Evolutionary conservation across 306 rosid species (phyloP), one percentile per base, ranked within the genome.

Genomic region (Gastrolobium villosum): DNA sequence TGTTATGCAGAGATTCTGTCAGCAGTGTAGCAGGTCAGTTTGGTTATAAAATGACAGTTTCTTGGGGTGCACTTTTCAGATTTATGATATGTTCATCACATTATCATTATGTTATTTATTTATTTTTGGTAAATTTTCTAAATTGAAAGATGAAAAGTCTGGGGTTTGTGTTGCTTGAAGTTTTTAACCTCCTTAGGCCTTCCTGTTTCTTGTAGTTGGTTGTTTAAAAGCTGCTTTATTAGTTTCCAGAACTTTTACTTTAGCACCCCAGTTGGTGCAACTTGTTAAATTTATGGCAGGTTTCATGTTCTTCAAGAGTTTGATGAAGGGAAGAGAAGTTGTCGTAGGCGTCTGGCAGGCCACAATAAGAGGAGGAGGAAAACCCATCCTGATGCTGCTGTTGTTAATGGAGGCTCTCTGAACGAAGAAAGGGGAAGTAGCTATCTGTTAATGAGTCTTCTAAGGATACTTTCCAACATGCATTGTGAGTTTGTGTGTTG

Each of bases 311-410:
- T 94, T 82, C 88, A 94, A 87, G 97, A 94, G 86, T 94, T 94
- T 72, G 99, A 94, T 72, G 99, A 94, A 78, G 99, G 99, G 80
- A 94, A 87, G 87, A 87, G 99, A 84, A 94, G 99, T 84, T 94
- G 99, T 60, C 97, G 99, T 54, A 88, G 97, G 80, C 95, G 99
- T 56, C 88, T 94, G 80, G 97, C 95, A 15, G 99, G 99, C 75
- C 99, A 94, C 55, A 94, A 94, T 75, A 90, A 80, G 85, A 86
- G 99, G 78, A 94, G 99, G 83, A 89, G 99, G 82, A 92, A 94
- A 83, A 83, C 88, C 0, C 89, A 88, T 86, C 97, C 95, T 15
- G 97, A 90, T 32, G 62, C 86, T 32, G 5, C 59, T 50, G 88
- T 52, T 40, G 93, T 66, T 36, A 92, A 84, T 76, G 96, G 90